A percentile compares a stretch with the other conserved stretches of the same genome.
Conservation (phyloP, 1,139 yeast genomes). For the Groenewaldozyma auringiensis region DNA sequence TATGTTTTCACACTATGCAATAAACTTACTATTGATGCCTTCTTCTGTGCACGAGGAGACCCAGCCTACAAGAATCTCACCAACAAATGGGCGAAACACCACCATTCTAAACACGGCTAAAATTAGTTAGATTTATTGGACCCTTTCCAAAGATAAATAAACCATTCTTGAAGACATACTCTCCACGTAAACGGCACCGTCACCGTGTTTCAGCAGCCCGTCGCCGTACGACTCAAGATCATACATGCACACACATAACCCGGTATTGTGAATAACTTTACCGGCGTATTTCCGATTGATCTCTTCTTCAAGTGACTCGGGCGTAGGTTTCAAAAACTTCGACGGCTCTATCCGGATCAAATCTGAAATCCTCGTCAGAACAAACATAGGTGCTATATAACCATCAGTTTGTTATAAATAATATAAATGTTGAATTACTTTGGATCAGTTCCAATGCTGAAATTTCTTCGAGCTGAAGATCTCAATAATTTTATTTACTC, state of each 20-base stretch:
- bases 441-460: no score
- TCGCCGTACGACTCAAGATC: constrained; percentile 75
- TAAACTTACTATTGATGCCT: constrained; percentile 55
- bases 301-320: constrained; percentile 68
- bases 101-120: constrained; percentile 60
- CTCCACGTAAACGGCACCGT: constrained; percentile 79
- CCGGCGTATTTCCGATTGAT: constrained; percentile 80
- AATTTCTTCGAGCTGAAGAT: no score
- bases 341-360: constrained; percentile 84
- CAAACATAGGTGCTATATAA: constrained; percentile 54
- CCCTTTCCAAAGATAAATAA: no score
- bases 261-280: constrained; percentile 67
- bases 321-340: constrained; percentile 63
- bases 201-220: constrained; percentile 91
- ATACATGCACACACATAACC: constrained; percentile 77
- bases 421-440: no score
- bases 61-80: constrained; percentile 93
- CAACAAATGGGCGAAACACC: constrained; percentile 89
- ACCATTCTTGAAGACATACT: constrained; percentile 22
- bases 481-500: no score
- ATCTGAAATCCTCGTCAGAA: constrained; percentile 71
- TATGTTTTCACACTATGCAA: neutral
- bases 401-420: no score
- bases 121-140: no score
- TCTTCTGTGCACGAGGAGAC: constrained; percentile 79